Percentiles rank a stretch among this genome's conserved stretches.
Evolutionary conservation across 192 early-diverging fungal species (phyloP).

Genomic region (Coemansia sp.): DNA sequence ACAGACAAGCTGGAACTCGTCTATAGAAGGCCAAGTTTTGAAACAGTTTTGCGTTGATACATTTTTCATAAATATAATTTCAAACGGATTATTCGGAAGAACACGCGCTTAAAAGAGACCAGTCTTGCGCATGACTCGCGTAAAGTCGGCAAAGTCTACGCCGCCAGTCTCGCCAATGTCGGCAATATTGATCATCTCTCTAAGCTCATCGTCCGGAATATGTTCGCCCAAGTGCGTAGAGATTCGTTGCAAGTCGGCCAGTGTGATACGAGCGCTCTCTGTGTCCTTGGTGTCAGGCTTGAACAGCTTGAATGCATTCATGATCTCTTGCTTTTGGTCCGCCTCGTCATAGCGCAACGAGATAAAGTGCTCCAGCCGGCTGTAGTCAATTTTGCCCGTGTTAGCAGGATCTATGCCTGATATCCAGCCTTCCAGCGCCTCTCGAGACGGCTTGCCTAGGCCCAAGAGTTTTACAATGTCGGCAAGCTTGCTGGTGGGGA

Average conservation of each 20-base stretch:
- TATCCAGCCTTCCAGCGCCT: constrained; percentile 23
- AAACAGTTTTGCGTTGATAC: neutral
- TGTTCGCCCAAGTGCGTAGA: constrained; percentile 67
- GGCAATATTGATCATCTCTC: constrained; percentile 71
- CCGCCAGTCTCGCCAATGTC: constrained; percentile 67
- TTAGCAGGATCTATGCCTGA: constrained; percentile 35
- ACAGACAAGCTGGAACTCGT: neutral
- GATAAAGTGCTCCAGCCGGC: constrained; percentile 38
- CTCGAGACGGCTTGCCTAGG: constrained; percentile 1
- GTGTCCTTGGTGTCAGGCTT: constrained; percentile 70
- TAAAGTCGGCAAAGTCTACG: constrained; percentile 70
- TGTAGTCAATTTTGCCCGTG: constrained; percentile 35
- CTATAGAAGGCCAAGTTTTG: neutral
- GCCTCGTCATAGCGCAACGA: constrained; percentile 31
- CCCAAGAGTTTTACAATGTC: constrained; percentile 27
- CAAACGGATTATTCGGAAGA: neutral
- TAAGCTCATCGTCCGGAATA: constrained; percentile 68
- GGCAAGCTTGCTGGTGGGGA: constrained; percentile 25
- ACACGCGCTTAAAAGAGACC: constrained; percentile 54
- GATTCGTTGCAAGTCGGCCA: constrained; percentile 73
- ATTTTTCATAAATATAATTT: constrained; percentile 15
- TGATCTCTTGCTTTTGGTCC: constrained; percentile 72
- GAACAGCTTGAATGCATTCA: constrained; percentile 79
- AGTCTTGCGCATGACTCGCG: constrained; percentile 63
- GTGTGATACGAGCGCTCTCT: constrained; percentile 63